Evolutionary conservation across 192 early-diverging fungal species (phyloP), one percentile per base, ranked within the genome.

Genomic region (Mortierella claussenii): DNA sequence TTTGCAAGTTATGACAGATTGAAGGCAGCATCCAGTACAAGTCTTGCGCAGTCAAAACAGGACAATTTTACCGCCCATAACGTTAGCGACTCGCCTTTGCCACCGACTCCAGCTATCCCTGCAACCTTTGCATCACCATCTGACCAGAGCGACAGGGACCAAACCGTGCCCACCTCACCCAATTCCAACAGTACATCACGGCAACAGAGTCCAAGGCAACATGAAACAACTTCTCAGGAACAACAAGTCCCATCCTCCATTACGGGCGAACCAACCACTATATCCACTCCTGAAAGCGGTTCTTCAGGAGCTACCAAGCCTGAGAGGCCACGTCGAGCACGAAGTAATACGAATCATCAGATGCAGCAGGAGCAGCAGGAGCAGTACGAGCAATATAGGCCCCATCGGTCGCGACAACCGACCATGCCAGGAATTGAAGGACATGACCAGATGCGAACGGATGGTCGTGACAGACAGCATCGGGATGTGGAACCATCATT

Each of bases 1-100:
- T 76, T 76, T 23, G 73, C 64, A 34, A 67, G 64, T 27, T 76
- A 76, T 32, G 73, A 76, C 40, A 47, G 59, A 13, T 40, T 23
- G 37, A 67, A 67, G 23, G 64, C 73, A 28, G 59, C 52, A 17
- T 76, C 73, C 7, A 67, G 44, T 17, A 33, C 34, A 15, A 67
- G 44, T 50, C 73, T 76, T 48, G 54, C 31, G 7, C 21, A 48
- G 0, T n/a, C 21, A 15, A 33, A 13, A n/a, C 24, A 9, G 9
- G 24, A 30, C n/a, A 21, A 18, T 8, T 28, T 12, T n/a, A 49
- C 37, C 11, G 26, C 0, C 20, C 6, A 56, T 5, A 42, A 23
- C 11, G 24, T 1, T 8, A 21, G 7, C 3, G 37, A 42, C 0
- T 12, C 34, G 42, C n/a, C 33, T 33, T 46, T 58, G 15, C 40